These are phyloP conservation scores for Capsella rubella DNA, from an alignment of 441 rosid genomes.

Conservation along the genomic window DNA sequence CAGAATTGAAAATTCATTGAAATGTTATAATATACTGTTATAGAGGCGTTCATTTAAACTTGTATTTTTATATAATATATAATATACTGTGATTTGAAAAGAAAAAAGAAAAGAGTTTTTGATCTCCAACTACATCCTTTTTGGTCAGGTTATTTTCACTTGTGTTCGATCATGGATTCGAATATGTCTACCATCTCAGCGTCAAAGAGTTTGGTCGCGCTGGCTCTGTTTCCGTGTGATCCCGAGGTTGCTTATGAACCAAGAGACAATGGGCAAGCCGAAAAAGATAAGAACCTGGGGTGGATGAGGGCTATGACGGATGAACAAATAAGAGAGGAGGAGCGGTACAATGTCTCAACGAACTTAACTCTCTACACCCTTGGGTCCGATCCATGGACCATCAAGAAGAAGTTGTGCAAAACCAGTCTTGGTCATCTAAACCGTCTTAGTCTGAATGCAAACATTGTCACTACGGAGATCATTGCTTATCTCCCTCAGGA, in stretches of 20 bases:
- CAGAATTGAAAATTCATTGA: too few species aligned
- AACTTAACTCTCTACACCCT: neutral
- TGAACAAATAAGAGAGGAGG: neutral
- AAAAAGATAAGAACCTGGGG: neutral
- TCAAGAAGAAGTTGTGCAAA: neutral
- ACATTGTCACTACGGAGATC: neutral
- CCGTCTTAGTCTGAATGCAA: neutral
- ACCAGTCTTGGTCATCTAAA: neutral
- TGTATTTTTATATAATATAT: too few species aligned
- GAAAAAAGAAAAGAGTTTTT: neutral
- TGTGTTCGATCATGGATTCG: neutral
- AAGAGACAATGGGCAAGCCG: neutral
- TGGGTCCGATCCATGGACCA: neutral
- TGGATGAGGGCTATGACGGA: neutral
- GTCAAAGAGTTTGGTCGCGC: neutral
- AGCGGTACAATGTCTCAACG: neutral
- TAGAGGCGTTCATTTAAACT: too few species aligned
- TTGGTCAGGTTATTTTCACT: slow-evolving; percentile 1
- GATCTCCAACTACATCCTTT: neutral
- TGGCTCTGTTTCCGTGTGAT: neutral
- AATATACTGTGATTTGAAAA: too few species aligned
- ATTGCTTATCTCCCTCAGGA: neutral
- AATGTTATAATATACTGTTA: too few species aligned
- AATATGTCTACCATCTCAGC: neutral
- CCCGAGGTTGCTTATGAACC: neutral